Evolutionary conservation across 345 rosid genomes (phyloP), one percentile per base, ranked within the genome.

Genomic region (Trapa incisa): DNA sequence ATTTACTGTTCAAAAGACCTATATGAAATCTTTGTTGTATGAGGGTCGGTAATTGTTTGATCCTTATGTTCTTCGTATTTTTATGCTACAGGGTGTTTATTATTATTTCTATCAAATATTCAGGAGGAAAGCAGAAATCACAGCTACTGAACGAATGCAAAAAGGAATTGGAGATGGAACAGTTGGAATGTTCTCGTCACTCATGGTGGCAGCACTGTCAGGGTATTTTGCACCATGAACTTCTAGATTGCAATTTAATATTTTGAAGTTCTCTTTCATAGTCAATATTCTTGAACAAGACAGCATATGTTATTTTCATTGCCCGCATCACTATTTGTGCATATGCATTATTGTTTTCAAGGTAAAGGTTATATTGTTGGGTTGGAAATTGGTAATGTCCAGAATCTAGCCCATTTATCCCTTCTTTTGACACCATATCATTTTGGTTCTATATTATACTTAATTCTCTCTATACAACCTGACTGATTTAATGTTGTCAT

Each of bases 31-130:
- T 4, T 56, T 56, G 35, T 56, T 43, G 35, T 68, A 56, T 11
- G 47, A 7, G 17, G 35, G 7, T 47, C 47, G 39, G 45, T 15
- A 37, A 17, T 56, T 2, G 29, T 43, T 15, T 33, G 63, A 35
- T 72, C 69, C 76, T 80, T 79, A 80, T 74, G 22, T 73, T 61
- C 61, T 74, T 57, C 11, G 71, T 33, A 41, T 76, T 84, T 82
- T 76, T 75, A 71, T 89, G 84, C 66, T 76, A 78, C 89, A 91
- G 99, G 99, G 97, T 80, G 99, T 95, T 80, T 95, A 91, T 77
- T 95, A 91, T 76, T 95, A 89, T 87, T 91, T 95, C 86, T 95
- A 91, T 87, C 96, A 95, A 95, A 87, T 95, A 82, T 91, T 95
- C 80, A 87, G 97, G 92, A 86, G 75, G 80, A 91, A 76, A 80